A percentile compares a stretch with the other conserved stretches of the same genome.
Evolutionary conservation across 495 filamentous ascomycete genomes (phyloP).

Genomic region (Jackrogersella multiformis): DNA sequence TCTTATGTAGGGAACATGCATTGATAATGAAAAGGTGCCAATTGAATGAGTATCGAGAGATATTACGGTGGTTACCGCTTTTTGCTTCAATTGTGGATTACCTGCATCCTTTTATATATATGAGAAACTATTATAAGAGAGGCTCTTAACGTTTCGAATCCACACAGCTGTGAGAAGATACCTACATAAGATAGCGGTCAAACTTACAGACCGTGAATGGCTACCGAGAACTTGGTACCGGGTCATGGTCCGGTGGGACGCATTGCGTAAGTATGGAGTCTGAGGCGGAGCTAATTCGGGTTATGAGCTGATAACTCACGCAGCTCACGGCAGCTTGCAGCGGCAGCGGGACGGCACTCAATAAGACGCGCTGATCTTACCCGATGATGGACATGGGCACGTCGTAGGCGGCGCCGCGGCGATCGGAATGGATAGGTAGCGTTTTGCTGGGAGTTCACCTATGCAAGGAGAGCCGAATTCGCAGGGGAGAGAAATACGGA

Average conservation of each 20-base stretch:
- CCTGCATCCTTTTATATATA: too few relatives aligned
- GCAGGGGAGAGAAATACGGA: conserved; percentile 17
- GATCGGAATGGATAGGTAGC: conserved; percentile 19
- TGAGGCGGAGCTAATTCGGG: conserved; percentile 7
- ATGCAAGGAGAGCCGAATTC: conserved; percentile 24
- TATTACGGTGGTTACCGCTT: too few relatives aligned
- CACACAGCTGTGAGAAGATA: too few relatives aligned
- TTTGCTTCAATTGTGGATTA: too few relatives aligned
- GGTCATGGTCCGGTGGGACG: conserved; percentile 7
- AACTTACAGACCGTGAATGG: too few relatives aligned
- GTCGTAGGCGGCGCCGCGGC: conserved; percentile 15
- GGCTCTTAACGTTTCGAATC: too few relatives aligned
- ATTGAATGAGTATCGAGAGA: too few relatives aligned
- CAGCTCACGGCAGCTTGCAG: conserved; percentile 18
- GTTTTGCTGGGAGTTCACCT: conserved; percentile 11
- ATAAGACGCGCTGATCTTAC: conserved; percentile 22
- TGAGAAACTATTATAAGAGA: too few relatives aligned
- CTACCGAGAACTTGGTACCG: conserved; percentile 12
- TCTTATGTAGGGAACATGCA: too few relatives aligned
- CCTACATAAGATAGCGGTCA: neutral
- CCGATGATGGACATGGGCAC: conserved; percentile 8
- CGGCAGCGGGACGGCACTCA: conserved; percentile 24
- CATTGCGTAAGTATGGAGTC: conserved; percentile 6
- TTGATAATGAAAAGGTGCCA: too few relatives aligned
- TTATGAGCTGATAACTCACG: conserved; percentile 6